Base-by-base conservation (phyloP, 192 early-diverging fungal species). In the Lobosporangium transversale region DNA sequence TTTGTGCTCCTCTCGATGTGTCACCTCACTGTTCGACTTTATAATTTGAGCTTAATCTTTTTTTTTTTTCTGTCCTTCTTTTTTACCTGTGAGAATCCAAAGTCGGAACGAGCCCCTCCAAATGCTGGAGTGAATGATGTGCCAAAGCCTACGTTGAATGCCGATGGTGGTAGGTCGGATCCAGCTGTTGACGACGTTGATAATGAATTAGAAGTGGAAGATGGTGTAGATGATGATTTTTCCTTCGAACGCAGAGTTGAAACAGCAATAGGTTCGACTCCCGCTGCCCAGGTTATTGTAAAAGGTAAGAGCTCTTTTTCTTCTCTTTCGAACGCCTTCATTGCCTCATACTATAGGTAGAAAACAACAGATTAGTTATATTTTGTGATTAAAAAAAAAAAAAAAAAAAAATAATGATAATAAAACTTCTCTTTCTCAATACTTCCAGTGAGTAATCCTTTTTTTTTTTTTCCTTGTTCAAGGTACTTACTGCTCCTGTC, bases 241-340 rank as follows among this genome's bases (percentile, higher is more conserved):
- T 53, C 51, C 2, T 62, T 81, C 20, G 40, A 45, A 30, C 80
- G 66, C 31, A 86, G 26, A 60, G 55, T 73, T 6, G 61, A 35
- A 0, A 86, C 76, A 11, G 71, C 55, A 2, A 55, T 61, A 21
- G 85, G 85, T 29, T 80, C 82, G 24, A 48, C 54, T 5, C 80
- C 82, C 17, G 53, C 63, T 14, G 82, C 85, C 85, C 85, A 86
- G 30, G 80, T 58, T 24, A 86, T 70, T 5, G 65, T 74, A 48
- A 86, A 86, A 4, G 53, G 15, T 7, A 53, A 44, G 11, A 86
- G 53, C 2, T 64, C 32, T 11, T 73, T 58, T 17, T 70, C 35
- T 27, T 65, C 75, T 9, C 59, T 64, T 43, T 82, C 73, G 32
- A 61, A 78, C 15, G 79, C 65, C 18, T 33, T 82, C 59, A 86